A percentile compares a stretch with the other conserved stretches of the same genome.
phyloP scores from a whole-genome alignment of 2,329 filamentous ascomycete genomes.

The Diplodia scrobiculata region DNA sequence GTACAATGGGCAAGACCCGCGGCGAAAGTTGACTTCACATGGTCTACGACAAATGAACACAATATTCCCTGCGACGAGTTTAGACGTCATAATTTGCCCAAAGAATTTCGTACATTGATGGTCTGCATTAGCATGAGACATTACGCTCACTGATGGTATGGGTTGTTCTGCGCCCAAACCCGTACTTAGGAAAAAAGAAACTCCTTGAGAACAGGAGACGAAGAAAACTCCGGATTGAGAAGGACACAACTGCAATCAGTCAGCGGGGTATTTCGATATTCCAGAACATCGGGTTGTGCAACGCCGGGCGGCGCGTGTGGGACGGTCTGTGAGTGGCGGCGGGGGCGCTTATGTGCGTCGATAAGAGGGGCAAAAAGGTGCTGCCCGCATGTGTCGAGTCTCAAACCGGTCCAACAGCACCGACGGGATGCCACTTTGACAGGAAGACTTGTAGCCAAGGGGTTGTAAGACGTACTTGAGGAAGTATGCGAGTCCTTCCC shows the following conservation, averaged over 20 bases:
- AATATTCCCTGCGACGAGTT: not conserved
- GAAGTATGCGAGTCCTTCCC: constrained; percentile 85
- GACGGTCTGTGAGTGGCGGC: constrained; percentile 3
- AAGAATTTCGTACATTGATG: constrained; percentile 1
- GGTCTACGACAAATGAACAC: not conserved
- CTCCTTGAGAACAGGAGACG: constrained; percentile 86
- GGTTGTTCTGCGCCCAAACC: not conserved
- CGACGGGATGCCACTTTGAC: not conserved
- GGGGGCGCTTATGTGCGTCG: constrained; percentile 12
- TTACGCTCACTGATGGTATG: constrained; percentile 3
- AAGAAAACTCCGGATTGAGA: constrained; percentile 89
- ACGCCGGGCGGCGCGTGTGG: constrained; percentile 25
- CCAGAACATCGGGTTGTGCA: constrained; percentile 20
- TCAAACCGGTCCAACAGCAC: constrained; percentile 1
- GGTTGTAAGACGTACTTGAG: constrained; percentile 68
- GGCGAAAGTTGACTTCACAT: not conserved
- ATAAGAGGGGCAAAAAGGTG: not conserved
- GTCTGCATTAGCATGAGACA: constrained; percentile 22
- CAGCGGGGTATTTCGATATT: constrained; percentile 34
- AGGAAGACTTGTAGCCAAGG: not conserved
- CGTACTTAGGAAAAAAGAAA: constrained; percentile 68
- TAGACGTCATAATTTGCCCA: not conserved
- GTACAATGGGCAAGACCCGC: not conserved
- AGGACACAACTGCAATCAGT: constrained; percentile 71
- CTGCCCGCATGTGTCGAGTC: not conserved